A percentile compares a stretch with the other conserved stretches of the same genome.
phyloP scores from a whole-genome alignment of 192 early-diverging fungal genomes.

The Lobosporangium transversale region DNA sequence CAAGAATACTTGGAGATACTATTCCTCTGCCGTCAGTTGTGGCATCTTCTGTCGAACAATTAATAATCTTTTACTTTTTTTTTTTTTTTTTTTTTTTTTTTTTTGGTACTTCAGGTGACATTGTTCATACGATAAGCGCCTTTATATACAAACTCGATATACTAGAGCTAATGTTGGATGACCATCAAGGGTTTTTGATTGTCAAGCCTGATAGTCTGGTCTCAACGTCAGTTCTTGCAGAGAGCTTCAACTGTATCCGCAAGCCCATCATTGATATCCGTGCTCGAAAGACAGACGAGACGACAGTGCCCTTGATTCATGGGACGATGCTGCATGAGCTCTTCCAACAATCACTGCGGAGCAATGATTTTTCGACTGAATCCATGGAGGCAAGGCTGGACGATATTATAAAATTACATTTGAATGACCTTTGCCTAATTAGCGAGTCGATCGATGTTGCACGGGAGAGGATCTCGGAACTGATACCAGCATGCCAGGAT shows the following conservation, averaged over 20 bases:
- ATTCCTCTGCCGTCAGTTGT: too few species aligned
- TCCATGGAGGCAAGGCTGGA: slow-evolving; percentile 60
- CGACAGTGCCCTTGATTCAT: slow-evolving; percentile 68
- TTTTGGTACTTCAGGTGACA: slow-evolving; percentile 61
- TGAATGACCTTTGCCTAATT: slow-evolving; percentile 80
- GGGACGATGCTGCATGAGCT: slow-evolving; percentile 88
- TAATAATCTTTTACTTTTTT: neutral
- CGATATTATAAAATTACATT: slow-evolving; percentile 58
- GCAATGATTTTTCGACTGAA: slow-evolving; percentile 66
- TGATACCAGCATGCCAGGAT: slow-evolving; percentile 60
- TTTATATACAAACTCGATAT: slow-evolving; percentile 25
- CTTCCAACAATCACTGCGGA: slow-evolving; percentile 73
- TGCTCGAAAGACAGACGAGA: slow-evolving; percentile 54
- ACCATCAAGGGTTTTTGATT: slow-evolving; percentile 67
- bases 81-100: neutral
- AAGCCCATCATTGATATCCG: slow-evolving; percentile 81
- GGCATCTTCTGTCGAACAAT: too few species aligned
- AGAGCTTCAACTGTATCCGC: slow-evolving; percentile 80
- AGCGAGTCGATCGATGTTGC: slow-evolving; percentile 69
- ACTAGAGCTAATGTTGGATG: slow-evolving; percentile 63
- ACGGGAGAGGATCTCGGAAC: slow-evolving; percentile 57
- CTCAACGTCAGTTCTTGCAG: slow-evolving; percentile 77
- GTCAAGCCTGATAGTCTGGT: slow-evolving; percentile 87
- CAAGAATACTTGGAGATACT: too few species aligned
- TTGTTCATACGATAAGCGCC: slow-evolving; percentile 65